These are phyloP conservation scores for Protostelium mycophagum DNA, from an alignment of 78 protist species.

Conservation along the genomic window DNA sequence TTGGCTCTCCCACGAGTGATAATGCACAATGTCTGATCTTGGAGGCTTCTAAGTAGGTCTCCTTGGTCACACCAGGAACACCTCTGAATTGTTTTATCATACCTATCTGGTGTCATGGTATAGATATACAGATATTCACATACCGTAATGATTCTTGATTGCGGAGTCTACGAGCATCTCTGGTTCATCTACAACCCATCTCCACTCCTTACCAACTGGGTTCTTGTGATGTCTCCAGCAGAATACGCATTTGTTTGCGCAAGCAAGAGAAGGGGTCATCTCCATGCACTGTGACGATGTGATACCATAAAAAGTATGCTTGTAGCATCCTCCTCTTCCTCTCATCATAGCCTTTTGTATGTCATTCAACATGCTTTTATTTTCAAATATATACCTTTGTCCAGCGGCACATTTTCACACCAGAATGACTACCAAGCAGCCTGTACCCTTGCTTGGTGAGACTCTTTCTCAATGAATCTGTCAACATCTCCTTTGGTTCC, in stretches of 20 bases:
- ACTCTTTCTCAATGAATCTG: not conserved
- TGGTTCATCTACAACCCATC: constrained; percentile 56
- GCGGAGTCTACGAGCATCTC: constrained; percentile 3
- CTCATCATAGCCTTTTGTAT: constrained; percentile 59
- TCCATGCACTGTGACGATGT: constrained; percentile 79
- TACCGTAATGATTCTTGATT: not conserved
- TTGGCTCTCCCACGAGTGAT: constrained; percentile 93
- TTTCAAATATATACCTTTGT: constrained; percentile 12
- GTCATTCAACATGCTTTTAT: not conserved
- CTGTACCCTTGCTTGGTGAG: constrained; percentile 67
- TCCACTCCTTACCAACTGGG: constrained; percentile 77
- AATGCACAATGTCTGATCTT: constrained; percentile 80
- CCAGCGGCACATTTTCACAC: constrained; percentile 94
- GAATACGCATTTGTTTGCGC: constrained; percentile 93
- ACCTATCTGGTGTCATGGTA: not conserved
- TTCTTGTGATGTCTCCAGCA: constrained; percentile 94
- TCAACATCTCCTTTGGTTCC: constrained; percentile 36
- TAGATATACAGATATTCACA: not conserved
- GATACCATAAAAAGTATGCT: constrained; percentile 84
- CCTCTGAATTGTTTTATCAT: constrained; percentile 56
- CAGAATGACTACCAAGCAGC: constrained; percentile 83
- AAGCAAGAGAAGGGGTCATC: constrained; percentile 83
- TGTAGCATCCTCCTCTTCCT: constrained; percentile 90
- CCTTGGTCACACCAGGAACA: constrained; percentile 59
- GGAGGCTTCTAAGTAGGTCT: constrained; percentile 50